phyloP scores from a whole-genome alignment of 768 basidiomycete species.

The Macrolepiota albuminosa region DNA sequence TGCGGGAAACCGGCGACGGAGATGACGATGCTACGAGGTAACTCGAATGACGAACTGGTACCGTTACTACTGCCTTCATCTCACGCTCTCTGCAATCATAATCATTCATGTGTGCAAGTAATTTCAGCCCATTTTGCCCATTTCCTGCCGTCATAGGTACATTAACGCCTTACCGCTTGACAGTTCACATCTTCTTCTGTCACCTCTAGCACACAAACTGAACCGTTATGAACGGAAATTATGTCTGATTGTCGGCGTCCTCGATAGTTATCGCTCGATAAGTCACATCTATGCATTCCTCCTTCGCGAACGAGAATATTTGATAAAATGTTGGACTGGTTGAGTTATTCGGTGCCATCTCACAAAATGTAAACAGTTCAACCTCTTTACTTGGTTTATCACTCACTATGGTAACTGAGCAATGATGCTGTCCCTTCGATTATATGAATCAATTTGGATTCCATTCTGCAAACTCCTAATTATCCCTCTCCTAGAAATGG shows the following conservation, averaged over 20 bases:
- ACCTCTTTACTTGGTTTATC: background rate
- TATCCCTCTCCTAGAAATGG: background rate
- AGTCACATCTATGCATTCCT: background rate
- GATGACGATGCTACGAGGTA: background rate
- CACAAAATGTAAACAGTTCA: background rate
- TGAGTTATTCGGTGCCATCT: background rate
- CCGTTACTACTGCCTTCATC: background rate
- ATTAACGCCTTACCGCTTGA: background rate
- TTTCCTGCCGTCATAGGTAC: background rate
- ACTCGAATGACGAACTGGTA: background rate
- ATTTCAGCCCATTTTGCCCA: background rate
- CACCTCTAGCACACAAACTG: background rate
- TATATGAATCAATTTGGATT: background rate
- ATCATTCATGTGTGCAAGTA: background rate
- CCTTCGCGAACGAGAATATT: background rate
- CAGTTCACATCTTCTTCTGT: background rate
- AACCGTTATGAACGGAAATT: background rate
- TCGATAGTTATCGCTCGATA: background rate
- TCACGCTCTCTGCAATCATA: background rate
- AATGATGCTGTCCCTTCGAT: background rate
- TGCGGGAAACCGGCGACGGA: background rate
- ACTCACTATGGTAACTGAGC: background rate
- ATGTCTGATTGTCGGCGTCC: background rate
- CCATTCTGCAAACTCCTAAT: background rate
- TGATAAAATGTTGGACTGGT: background rate